Conservation (phyloP, 495 filamentous ascomycete species). For the Tricharina praecox region DNA sequence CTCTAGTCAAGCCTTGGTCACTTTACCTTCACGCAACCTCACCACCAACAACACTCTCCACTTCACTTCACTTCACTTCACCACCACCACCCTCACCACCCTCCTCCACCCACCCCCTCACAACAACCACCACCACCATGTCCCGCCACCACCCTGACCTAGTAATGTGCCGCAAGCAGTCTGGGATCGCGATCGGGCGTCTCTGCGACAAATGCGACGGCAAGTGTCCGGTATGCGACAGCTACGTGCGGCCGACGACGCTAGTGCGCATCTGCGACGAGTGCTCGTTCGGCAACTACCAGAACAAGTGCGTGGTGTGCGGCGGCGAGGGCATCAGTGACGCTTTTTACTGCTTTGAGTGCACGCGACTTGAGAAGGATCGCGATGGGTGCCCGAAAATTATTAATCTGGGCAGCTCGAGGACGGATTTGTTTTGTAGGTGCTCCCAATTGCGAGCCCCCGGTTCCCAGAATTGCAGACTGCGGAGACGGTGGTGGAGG, state of each 20-base stretch:
- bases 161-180: conserved; percentile 99
- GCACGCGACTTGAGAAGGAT: conserved; percentile 92
- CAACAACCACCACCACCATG: not conserved
- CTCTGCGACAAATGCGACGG: conserved; percentile 99
- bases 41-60: too few species aligned
- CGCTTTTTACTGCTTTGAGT: conserved; percentile 99
- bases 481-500: not conserved
- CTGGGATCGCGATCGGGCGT: conserved; percentile 94
- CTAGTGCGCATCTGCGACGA: conserved; percentile 97
- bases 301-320: conserved; percentile 98
- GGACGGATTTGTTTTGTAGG: conserved; percentile 87
- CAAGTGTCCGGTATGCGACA: conserved; percentile 98
- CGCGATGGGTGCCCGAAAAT: conserved; percentile 98
- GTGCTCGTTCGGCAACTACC: conserved; percentile 98
- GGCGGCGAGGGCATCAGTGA: conserved; percentile 97
- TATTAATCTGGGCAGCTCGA: conserved; percentile 86
- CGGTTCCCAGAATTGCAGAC: too few species aligned
- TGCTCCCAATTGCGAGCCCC: too few species aligned
- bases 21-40: too few species aligned
- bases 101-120: not conserved
- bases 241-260: conserved; percentile 94
- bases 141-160: conserved; percentile 49
- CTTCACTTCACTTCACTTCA: too few species aligned
- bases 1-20: too few species aligned
- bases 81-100: too few species aligned